Evolutionary conservation across 1,139 yeast species (phyloP).

Genomic region (Yamadazyma taylorii): DNA sequence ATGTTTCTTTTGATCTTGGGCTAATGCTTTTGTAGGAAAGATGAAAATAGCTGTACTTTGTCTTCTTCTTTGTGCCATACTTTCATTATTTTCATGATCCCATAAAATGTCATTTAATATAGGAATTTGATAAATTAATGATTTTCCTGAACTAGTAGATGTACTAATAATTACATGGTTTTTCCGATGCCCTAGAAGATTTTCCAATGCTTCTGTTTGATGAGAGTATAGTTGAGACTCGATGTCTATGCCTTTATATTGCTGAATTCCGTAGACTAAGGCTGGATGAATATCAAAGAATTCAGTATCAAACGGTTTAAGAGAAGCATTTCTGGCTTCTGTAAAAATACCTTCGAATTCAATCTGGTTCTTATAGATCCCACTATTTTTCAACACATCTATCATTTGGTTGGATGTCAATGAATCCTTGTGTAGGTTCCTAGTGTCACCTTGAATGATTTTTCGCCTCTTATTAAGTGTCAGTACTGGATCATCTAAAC

Average conservation of each 20-base stretch:
- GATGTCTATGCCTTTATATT: constrained; percentile 47
- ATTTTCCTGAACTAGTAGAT: constrained; percentile 93
- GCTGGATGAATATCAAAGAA: constrained; percentile 47
- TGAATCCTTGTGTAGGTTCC: constrained; percentile 12
- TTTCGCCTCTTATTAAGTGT: constrained; percentile 14
- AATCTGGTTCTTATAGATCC: constrained; percentile 63
- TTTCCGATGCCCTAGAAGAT: constrained; percentile 42
- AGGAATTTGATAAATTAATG: constrained; percentile 87
- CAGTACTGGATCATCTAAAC: constrained; percentile 33
- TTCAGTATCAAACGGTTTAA: constrained; percentile 22
- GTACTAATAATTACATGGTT: constrained; percentile 81
- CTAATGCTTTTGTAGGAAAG: constrained; percentile 95
- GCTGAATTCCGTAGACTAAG: constrained; percentile 46
- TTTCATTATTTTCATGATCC: constrained; percentile 24
- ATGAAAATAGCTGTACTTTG: constrained; percentile 81
- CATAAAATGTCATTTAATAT: constrained; percentile 60
- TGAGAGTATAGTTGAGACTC: constrained; percentile 66
- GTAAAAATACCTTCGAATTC: constrained; percentile 29
- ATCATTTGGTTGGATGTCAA: constrained; percentile 42
- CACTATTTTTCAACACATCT: constrained; percentile 39
- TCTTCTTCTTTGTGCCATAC: constrained; percentile 29
- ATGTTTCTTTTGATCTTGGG: constrained; percentile 91
- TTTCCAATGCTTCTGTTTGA: constrained; percentile 74
- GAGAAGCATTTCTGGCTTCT: constrained; percentile 20
- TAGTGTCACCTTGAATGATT: constrained; percentile 2